Percentiles rank a stretch among this genome's conserved stretches.
phyloP scores from a whole-genome alignment of 2,329 filamentous ascomycete species.

The Malbranchea cinnamomea region DNA sequence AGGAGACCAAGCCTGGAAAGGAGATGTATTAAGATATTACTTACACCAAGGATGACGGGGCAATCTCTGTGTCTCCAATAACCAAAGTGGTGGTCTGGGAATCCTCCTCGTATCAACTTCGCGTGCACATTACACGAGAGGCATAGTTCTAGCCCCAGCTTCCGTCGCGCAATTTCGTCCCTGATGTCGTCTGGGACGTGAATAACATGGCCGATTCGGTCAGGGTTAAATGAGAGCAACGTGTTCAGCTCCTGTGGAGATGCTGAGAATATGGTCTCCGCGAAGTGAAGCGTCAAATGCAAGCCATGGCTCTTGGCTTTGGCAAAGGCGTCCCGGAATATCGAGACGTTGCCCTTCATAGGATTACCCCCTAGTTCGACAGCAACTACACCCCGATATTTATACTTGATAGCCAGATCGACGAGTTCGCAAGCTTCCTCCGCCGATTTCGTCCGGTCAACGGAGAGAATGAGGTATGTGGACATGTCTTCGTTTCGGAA shows the following conservation, averaged over 20 bases:
- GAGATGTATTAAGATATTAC: slow-evolving; percentile 20
- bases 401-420: slow-evolving; percentile 44
- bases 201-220: slow-evolving; percentile 64
- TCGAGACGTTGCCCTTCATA: slow-evolving; percentile 42
- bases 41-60: slow-evolving; percentile 52
- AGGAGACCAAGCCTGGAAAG: slow-evolving; percentile 3
- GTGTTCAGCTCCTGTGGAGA: slow-evolving; percentile 45
- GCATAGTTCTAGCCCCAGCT: slow-evolving; percentile 58
- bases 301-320: slow-evolving; percentile 42
- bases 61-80: slow-evolving; percentile 49
- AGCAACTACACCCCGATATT: slow-evolving; percentile 46
- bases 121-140: slow-evolving; percentile 69
- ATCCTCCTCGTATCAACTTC: slow-evolving; percentile 52
- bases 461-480: slow-evolving; percentile 54
- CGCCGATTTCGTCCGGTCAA: slow-evolving; percentile 51
- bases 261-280: slow-evolving; percentile 47
- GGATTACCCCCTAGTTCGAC: slow-evolving; percentile 72
- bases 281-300: slow-evolving; percentile 62
- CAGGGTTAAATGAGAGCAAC: slow-evolving; percentile 50
- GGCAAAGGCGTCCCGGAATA: slow-evolving; percentile 45
- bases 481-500: slow-evolving; percentile 40
- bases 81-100: slow-evolving; percentile 60
- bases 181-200: slow-evolving; percentile 51
- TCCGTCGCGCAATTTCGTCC: slow-evolving; percentile 36
- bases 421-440: slow-evolving; percentile 49